These are phyloP conservation scores for Gracilaria domingensis DNA, from an alignment of 23 red algal genomes.

Conservation along the genomic window DNA sequence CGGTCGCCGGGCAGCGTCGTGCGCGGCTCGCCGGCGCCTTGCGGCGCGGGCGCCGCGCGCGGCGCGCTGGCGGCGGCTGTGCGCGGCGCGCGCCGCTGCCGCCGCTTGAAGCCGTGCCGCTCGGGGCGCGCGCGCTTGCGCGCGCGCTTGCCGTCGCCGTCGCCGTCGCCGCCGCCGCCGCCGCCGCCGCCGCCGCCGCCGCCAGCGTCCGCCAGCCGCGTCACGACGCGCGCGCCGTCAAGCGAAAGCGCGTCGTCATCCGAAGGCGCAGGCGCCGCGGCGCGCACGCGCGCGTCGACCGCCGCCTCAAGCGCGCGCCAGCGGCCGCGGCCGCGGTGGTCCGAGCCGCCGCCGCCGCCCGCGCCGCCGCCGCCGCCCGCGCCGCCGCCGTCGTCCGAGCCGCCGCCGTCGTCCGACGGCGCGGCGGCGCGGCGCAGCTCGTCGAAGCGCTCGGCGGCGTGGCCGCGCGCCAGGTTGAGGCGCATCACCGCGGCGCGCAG, in stretches of 20 bases:
- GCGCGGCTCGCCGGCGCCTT: not conserved
- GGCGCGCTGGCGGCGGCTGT: no score
- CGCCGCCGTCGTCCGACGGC: not conserved
- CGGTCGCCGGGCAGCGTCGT: not conserved
- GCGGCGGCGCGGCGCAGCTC: not conserved
- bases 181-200: not conserved
- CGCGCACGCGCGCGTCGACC: no score
- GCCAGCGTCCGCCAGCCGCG: not conserved
- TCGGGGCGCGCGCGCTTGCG: no score
- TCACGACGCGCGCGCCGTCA: no score
- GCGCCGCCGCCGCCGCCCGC: not conserved
- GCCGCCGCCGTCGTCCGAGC: not conserved
- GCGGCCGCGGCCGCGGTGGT: no score
- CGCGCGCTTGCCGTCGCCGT: not conserved
- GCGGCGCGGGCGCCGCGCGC: no score
- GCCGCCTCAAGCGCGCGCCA: no score
- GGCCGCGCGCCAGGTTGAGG: constrained; percentile 39
- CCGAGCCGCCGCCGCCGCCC: not conserved
- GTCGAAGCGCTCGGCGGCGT: constrained; percentile 40
- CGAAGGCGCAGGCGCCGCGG: no score
- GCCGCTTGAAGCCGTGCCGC: no score
- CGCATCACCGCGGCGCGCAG: constrained; percentile 50
- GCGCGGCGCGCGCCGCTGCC: no score
- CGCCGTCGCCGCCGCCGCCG: not conserved
- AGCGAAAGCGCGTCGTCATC: not conserved